These are phyloP conservation scores for Mallotus nudiflorus DNA, from an alignment of 345 rosid species.

Conservation along the genomic window DNA sequence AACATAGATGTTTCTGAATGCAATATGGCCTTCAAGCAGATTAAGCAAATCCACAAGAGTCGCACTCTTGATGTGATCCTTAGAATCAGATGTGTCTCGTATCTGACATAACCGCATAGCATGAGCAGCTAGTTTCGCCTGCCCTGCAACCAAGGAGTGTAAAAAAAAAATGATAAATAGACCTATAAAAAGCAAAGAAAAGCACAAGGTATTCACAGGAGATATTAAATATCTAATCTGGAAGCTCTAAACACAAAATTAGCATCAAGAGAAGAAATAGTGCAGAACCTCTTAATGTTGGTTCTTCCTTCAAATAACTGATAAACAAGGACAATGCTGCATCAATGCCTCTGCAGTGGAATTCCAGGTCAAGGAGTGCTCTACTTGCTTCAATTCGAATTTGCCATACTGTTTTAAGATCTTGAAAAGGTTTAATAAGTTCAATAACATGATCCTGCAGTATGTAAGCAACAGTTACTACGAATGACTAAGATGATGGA, in stretches of 20 bases:
- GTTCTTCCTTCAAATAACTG: slow-evolving; percentile 68
- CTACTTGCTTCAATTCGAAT: slow-evolving; percentile 86
- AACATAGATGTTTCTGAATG: slow-evolving; percentile 73
- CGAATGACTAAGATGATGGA: slow-evolving; percentile 21
- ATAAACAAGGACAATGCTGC: slow-evolving; percentile 69
- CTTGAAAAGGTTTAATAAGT: slow-evolving; percentile 74
- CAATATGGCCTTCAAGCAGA: slow-evolving; percentile 65
- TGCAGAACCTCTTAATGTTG: slow-evolving; percentile 77
- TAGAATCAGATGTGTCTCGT: slow-evolving; percentile 46
- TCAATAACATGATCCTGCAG: slow-evolving; percentile 75
- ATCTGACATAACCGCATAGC: slow-evolving; percentile 80
- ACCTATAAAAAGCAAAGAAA: slow-evolving; percentile 12
- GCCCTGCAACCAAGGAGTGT: slow-evolving; percentile 62
- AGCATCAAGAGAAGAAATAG: neutral
- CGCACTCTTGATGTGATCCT: slow-evolving; percentile 43
- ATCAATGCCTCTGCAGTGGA: slow-evolving; percentile 77
- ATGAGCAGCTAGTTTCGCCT: slow-evolving; percentile 73
- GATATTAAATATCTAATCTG: neutral
- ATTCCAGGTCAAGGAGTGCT: slow-evolving; percentile 90
- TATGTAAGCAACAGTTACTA: slow-evolving; percentile 18
- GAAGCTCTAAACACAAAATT: neutral
- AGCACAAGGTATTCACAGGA: neutral
- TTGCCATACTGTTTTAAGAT: slow-evolving; percentile 59
- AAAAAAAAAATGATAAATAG: neutral
- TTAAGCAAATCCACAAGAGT: slow-evolving; percentile 66